Evolutionary conservation across 2,329 filamentous ascomycete species (phyloP).

Genomic region (Rugonectria rugulosa): DNA sequence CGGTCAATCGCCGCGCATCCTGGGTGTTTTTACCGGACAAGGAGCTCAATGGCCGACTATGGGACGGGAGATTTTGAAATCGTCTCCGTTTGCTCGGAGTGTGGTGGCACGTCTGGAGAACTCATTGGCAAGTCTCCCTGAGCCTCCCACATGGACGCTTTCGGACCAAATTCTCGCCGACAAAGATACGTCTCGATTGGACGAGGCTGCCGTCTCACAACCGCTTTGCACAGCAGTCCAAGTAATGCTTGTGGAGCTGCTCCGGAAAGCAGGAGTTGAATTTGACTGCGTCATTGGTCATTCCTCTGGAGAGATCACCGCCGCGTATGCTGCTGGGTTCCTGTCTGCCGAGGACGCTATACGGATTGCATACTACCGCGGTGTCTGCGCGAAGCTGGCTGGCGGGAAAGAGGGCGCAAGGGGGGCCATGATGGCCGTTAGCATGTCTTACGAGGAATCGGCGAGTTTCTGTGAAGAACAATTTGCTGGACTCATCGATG

Average conservation of each 20-base stretch:
- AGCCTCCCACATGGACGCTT: constrained; percentile 40
- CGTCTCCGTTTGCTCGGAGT: constrained; percentile 16
- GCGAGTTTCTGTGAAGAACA: no score
- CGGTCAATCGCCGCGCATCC: constrained; percentile 19
- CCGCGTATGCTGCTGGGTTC: constrained; percentile 45
- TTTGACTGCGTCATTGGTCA: constrained; percentile 46
- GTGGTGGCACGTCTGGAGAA: no score
- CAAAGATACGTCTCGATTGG: constrained; percentile 21
- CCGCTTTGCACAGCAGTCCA: constrained; percentile 62
- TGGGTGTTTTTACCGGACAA: constrained; percentile 46
- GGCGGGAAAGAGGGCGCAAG: not conserved
- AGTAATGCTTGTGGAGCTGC: constrained; percentile 51
- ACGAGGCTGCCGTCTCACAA: constrained; percentile 53
- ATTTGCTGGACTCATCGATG: constrained; percentile 28
- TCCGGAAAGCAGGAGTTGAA: constrained; percentile 39
- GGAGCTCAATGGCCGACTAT: constrained; percentile 46
- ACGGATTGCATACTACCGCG: constrained; percentile 20
- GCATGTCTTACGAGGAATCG: no score
- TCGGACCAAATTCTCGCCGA: constrained; percentile 31
- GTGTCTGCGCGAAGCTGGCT: constrained; percentile 11
- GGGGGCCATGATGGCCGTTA: constrained; percentile 37
- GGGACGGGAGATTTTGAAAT: constrained; percentile 38
- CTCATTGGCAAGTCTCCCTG: constrained; percentile 26
- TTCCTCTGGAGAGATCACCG: constrained; percentile 49
- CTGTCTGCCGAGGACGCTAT: constrained; percentile 26